Base-by-base conservation (phyloP, 805 yeast genomes). In the Candida methanosorbosa region DNA sequence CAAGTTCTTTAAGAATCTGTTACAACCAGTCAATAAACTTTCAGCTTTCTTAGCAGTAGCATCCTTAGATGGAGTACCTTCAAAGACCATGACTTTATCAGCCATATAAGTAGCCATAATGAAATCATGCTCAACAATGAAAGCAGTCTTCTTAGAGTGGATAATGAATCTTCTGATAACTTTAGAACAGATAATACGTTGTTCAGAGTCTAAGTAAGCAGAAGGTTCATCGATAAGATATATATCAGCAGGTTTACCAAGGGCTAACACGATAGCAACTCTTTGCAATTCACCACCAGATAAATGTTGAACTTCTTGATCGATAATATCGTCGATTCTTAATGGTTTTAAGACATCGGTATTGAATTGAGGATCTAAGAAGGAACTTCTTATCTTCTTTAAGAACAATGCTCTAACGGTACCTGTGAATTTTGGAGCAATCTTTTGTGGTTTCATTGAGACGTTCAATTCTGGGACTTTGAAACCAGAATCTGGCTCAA, bases 211-310 rank as follows among this genome's bases (percentile, higher is more conserved):
- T 61, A 92, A 75, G 66, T 92, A 92, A 17, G 99, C 99, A 42
- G 97, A 87, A 32, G 99, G 99, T 66, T 92, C 99, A 63, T 92
- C 99, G 49, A 92, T 92, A 59, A 92, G 74, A 60, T 92, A 92
- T 48, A 92, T 84, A 63, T 92, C 98, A 20, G 98, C 97, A 15
- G 84, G 84, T 33, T 81, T 67, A 75, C 99, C 99, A 40, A 92
- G 71, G 5, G 97, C 79, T 58, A 92, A 72, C 25, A 87, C 94
- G 63, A 92, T 90, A 44, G 99, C 99, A 41, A 92, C 98, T 72
- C 99, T 82, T 69, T 92, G 99, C 69, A 92, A 74, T 70, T 92
- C 99, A 78, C 99, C 99, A 69, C 99, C 99, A 32, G 97, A 88
- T 62, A 92, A 70, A 51, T 86, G 85, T 68, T 86, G 96, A 35